phyloP scores from a whole-genome alignment of 2,329 filamentous ascomycete species.

The Thelonectria olida region DNA sequence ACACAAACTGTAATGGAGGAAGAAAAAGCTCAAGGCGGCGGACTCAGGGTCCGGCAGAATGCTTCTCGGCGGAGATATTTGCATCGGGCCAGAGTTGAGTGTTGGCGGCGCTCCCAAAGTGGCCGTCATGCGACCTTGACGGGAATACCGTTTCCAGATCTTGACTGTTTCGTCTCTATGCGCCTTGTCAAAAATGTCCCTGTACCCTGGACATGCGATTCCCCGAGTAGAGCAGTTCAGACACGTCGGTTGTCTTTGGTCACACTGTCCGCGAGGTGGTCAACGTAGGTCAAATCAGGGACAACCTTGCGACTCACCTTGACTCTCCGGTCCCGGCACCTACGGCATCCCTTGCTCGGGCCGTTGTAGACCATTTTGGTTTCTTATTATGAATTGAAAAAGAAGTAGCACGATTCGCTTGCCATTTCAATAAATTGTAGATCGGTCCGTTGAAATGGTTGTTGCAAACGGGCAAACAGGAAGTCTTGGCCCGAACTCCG shows the following conservation, averaged over 20 bases:
- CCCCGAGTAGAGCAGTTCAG: not conserved
- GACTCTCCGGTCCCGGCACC: not conserved
- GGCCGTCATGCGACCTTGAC: not conserved
- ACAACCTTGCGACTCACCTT: not conserved
- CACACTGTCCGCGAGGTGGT: not conserved
- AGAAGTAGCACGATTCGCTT: not conserved
- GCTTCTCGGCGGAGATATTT: not conserved
- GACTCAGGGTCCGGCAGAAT: not conserved
- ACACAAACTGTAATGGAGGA: slow-evolving; percentile 5
- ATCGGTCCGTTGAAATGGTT: not conserved
- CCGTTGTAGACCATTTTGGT: slow-evolving; percentile 6
- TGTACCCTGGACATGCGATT: not conserved
- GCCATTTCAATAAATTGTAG: not conserved
- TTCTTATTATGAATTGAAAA: no score
- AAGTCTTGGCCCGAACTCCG: not conserved
- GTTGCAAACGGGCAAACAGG: not conserved
- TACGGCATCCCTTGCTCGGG: slow-evolving; percentile 6
- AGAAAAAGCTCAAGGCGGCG: slow-evolving; percentile 8
- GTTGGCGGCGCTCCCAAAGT: not conserved
- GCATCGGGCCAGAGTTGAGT: not conserved
- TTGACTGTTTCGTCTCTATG: slow-evolving; percentile 4
- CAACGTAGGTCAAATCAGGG: not conserved
- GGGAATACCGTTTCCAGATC: not conserved
- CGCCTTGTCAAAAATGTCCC: not conserved
- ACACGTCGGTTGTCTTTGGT: not conserved